Conservation (phyloP, 441 rosid species). For the Erodium texanum region DNA sequence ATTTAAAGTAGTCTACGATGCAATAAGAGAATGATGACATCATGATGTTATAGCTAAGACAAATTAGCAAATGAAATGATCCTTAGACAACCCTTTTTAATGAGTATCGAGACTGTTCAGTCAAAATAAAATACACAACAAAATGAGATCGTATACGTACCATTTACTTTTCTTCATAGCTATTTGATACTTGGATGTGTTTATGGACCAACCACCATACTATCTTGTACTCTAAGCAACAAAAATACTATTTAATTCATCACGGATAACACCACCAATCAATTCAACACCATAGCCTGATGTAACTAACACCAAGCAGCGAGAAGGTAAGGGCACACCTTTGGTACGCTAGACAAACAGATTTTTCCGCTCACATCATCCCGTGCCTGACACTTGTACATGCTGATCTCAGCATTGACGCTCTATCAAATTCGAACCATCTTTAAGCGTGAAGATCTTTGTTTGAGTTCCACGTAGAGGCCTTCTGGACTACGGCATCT, state of each 20-base stretch:
- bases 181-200: neutral
- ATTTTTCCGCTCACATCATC: neutral
- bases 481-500: conserved; percentile 39
- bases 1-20: too few species aligned
- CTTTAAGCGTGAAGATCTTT: conserved; percentile 80
- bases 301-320: neutral
- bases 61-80: too few species aligned
- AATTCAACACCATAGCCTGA: neutral
- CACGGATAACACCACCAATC: neutral
- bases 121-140: too few species aligned
- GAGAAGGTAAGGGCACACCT: neutral
- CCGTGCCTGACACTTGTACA: neutral
- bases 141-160: neutral
- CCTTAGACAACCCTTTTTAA: too few species aligned
- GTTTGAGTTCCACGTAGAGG: conserved; percentile 75
- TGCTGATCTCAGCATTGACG: neutral
- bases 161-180: neutral
- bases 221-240: neutral
- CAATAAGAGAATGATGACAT: too few species aligned
- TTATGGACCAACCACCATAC: neutral
- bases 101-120: neutral
- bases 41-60: too few species aligned
- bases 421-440: neutral
- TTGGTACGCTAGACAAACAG: too few species aligned
- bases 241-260: neutral